Conservation (phyloP, 257 asterid genomes). For the Nicotiana undulata region DNA sequence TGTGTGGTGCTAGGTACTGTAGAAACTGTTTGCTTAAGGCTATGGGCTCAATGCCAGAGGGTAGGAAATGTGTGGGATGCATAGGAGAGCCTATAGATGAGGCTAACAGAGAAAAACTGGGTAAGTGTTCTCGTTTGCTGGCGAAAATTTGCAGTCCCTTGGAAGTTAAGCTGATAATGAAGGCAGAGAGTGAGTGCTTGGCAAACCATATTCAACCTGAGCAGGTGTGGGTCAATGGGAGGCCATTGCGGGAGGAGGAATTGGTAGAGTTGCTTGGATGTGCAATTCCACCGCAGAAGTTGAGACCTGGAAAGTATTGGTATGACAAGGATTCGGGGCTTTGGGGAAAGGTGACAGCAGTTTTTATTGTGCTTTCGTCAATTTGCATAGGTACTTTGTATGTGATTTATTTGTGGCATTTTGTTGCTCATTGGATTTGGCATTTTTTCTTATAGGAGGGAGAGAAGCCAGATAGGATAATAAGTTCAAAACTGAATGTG, state of each 20-base stretch:
- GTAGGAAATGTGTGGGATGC: conserved; percentile 69
- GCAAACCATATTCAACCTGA: conserved; percentile 59
- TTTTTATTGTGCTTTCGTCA: neutral
- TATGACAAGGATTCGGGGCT: conserved; percentile 74
- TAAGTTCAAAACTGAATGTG: conserved; percentile 46
- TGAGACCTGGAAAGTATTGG: conserved; percentile 72
- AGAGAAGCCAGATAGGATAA: conserved; percentile 47
- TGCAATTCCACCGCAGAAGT: conserved; percentile 32
- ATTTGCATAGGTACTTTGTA: neutral
- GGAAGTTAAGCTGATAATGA: conserved; percentile 39
- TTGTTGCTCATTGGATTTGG: neutral
- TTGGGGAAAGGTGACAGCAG: conserved; percentile 64
- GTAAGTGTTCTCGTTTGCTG: conserved; percentile 39
- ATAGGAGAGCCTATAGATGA: conserved; percentile 54
- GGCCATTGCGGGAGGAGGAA: conserved; percentile 45
- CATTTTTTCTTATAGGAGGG: conserved; percentile 44
- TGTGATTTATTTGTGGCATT: neutral
- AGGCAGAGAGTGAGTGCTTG: conserved; percentile 51
- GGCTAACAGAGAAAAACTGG: conserved; percentile 40
- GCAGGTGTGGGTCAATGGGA: conserved; percentile 52
- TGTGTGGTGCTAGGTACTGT: conserved; percentile 65
- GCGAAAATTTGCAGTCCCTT: conserved; percentile 28
- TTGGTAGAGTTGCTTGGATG: conserved; percentile 48
- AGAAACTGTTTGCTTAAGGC: conserved; percentile 50
- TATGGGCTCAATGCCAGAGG: conserved; percentile 90